These are phyloP conservation scores for Ophiosphaerella herpotricha DNA, from an alignment of 2,329 filamentous ascomycete genomes.

Conservation along the genomic window DNA sequence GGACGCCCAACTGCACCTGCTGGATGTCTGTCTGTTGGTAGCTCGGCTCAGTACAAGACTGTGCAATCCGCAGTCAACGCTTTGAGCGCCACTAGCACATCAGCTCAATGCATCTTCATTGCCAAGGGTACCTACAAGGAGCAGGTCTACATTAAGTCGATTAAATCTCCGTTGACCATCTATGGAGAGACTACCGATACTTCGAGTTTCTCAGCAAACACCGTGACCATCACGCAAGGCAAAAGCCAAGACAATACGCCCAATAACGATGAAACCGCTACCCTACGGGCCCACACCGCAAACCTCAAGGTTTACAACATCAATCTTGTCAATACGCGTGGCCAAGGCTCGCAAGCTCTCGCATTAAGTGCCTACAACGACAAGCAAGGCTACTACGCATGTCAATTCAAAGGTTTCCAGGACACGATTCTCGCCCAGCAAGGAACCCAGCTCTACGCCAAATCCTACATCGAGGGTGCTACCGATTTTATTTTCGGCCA, in stretches of 20 bases:
- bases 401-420: constrained; percentile 60
- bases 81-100: constrained; percentile 57
- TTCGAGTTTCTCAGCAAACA: constrained; percentile 57
- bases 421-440: constrained; percentile 54
- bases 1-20: constrained; percentile 53
- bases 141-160: constrained; percentile 60
- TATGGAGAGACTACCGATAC: constrained; percentile 64
- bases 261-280: constrained; percentile 60
- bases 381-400: constrained; percentile 63
- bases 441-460: constrained; percentile 61
- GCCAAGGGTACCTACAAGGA: constrained; percentile 64
- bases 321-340: constrained; percentile 55
- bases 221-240: constrained; percentile 59
- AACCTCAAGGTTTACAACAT: constrained; percentile 68
- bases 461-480: constrained; percentile 60
- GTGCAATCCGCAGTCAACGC: constrained; percentile 64
- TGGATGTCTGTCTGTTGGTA: constrained; percentile 57
- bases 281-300: constrained; percentile 53
- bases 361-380: constrained; percentile 58
- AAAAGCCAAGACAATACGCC: constrained; percentile 54
- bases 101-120: constrained; percentile 66
- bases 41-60: constrained; percentile 51
- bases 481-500: constrained; percentile 66
- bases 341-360: constrained; percentile 57
- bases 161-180: constrained; percentile 57